phyloP scores from a whole-genome alignment of 768 basidiomycete species.

The Paxillus involutus region DNA sequence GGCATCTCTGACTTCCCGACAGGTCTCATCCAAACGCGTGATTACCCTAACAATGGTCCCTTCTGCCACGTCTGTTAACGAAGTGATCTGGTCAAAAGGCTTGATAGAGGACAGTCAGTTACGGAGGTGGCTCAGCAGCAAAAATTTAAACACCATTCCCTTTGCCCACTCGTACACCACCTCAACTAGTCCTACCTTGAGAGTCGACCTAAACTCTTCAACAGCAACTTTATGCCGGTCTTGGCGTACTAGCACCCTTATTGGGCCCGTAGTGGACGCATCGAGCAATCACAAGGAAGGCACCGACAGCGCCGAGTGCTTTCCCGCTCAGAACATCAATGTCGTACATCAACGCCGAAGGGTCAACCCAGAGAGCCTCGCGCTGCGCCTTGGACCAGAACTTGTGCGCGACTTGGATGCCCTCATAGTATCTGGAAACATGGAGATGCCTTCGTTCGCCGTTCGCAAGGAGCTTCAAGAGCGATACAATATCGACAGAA shows the following conservation, averaged over 20 bases:
- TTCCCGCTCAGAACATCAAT: constrained; percentile 3
- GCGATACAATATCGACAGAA: constrained; percentile 65
- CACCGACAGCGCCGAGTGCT: constrained; percentile 1
- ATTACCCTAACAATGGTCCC: constrained; percentile 97
- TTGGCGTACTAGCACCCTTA: constrained; percentile 34
- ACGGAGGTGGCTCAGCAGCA: background rate
- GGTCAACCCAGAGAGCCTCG: constrained; percentile 70
- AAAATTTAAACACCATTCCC: constrained; percentile 77
- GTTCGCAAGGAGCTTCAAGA: constrained; percentile 70
- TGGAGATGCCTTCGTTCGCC: constrained; percentile 74
- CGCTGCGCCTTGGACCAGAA: constrained; percentile 63
- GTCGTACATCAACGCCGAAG: constrained; percentile 36
- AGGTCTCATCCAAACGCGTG: constrained; percentile 94
- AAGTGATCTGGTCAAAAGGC: constrained; percentile 95
- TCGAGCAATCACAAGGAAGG: background rate
- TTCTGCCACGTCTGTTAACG: constrained; percentile 91
- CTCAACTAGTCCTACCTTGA: constrained; percentile 92
- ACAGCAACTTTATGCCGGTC: constrained; percentile 74
- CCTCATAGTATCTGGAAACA: constrained; percentile 63
- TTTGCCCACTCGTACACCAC: constrained; percentile 99
- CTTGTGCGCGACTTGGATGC: constrained; percentile 72
- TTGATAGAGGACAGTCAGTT: constrained; percentile 31
- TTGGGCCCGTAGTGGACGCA: no score
- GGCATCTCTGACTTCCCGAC: constrained; percentile 94
- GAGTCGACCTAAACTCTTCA: constrained; percentile 72